Evolutionary conservation across 345 rosid genomes (phyloP), one percentile per base, ranked within the genome.

Genomic region (Orychophragmus violaceus): DNA sequence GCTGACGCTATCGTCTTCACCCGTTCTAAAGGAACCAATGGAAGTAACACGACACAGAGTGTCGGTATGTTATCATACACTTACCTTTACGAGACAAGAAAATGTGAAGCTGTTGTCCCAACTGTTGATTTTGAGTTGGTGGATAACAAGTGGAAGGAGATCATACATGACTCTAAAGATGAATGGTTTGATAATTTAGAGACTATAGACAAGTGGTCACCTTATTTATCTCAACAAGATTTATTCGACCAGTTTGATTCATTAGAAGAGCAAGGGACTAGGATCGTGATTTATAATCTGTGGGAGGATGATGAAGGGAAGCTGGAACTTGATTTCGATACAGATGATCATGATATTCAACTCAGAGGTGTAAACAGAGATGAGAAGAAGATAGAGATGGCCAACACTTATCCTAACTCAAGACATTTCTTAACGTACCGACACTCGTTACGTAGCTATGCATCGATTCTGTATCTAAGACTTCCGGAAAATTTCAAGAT

Each of bases 1-100:
- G 90, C 95, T 29, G 97, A 90, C 79, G 92, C 82, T 4, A 79
- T 90, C 56, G 92, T 90, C 70, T 84, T 90, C 54, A 71, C 97
- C 1, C 80, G 83, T 24, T 77, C 82, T 70, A 59, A 10, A 2
- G 84, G 83, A 48, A 39, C 11, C 29, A 76, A 76, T 44, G 84
- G 81, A 48, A 74, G 58, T 22, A 78, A 87, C 12, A 24, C 61
- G 27, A 86, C 97, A 6, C 77, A 70, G 66, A 84, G 89, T 48
- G 70, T 87, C 19, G 97, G 92, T 51, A 65, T 90, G 85, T 79
- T 84, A 30, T 90, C 97, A 8, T 90, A 82, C 71, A 79, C 92
- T 6, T 90, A 78, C 72, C 73, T 90, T 49, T 83, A 65, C 61
- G 74, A 77, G 42, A 87, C 90, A 0, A 79, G 80, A 24, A 82